phyloP scores from a whole-genome alignment of 495 filamentous ascomycete species.

The Pseudomonodictys pantanalensis region DNA sequence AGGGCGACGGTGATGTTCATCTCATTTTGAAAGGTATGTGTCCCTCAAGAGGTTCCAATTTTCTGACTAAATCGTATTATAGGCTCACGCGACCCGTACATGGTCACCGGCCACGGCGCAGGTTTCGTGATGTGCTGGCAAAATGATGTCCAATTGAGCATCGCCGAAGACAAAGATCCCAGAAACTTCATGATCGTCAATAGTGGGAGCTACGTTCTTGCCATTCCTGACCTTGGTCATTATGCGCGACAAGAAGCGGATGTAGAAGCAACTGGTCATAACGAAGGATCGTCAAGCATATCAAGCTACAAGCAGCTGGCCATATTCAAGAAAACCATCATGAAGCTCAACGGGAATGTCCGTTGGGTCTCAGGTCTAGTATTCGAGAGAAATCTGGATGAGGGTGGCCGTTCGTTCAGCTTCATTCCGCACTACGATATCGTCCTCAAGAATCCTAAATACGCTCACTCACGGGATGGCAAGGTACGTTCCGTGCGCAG shows the following conservation, averaged over 20 bases:
- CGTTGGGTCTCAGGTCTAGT: slow-evolving; percentile 86
- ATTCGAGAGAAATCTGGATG: slow-evolving; percentile 75
- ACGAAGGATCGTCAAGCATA: slow-evolving; percentile 59
- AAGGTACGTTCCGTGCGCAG: slow-evolving; percentile 9
- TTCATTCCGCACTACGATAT: slow-evolving; percentile 94
- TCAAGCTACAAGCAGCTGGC: slow-evolving; percentile 69
- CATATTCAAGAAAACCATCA: slow-evolving; percentile 92
- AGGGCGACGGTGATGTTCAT: slow-evolving; percentile 93
- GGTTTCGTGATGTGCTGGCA: slow-evolving; percentile 98
- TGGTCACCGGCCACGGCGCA: slow-evolving; percentile 85
- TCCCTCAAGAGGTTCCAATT: background rate
- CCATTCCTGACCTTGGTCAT: slow-evolving; percentile 87
- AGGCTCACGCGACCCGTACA: slow-evolving; percentile 87
- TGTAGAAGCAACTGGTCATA: slow-evolving; percentile 47
- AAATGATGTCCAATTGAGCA: slow-evolving; percentile 80
- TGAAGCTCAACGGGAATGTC: slow-evolving; percentile 96
- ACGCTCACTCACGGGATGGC: slow-evolving; percentile 56
- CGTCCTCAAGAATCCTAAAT: slow-evolving; percentile 72
- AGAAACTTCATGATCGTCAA: slow-evolving; percentile 93
- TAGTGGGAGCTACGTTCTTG: slow-evolving; percentile 89
- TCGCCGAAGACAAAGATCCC: slow-evolving; percentile 78
- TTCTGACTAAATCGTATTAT: slow-evolving; percentile 1
- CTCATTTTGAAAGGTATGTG: slow-evolving; percentile 77
- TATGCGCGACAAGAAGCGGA: slow-evolving; percentile 64
- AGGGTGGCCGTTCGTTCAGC: slow-evolving; percentile 69